A percentile compares a stretch with the other conserved stretches of the same genome.
phyloP scores from a whole-genome alignment of 495 filamentous ascomycete species.

The Trichodelitschia bisporula region DNA sequence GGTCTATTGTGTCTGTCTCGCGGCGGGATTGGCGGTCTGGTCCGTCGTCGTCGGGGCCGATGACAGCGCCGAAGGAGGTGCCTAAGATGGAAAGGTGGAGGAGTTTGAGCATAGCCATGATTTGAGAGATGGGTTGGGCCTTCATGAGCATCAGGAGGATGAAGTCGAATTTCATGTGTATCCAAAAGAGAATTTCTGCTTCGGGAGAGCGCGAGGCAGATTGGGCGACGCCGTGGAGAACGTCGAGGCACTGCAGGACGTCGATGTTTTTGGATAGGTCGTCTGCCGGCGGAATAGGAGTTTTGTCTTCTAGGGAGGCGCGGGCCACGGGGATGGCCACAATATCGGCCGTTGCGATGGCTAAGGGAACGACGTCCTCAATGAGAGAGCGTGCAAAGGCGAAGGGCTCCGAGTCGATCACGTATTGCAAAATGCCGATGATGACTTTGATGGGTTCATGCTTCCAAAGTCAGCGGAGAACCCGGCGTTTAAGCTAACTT shows the following conservation, averaged over 20 bases:
- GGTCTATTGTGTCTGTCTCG: slow-evolving; percentile 35
- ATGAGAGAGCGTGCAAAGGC: too few relatives aligned
- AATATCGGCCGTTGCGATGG: not conserved
- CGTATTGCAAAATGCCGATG: too few relatives aligned
- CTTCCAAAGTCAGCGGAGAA: too few relatives aligned
- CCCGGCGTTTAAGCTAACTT: too few relatives aligned
- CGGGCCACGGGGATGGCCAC: slow-evolving; percentile 1
- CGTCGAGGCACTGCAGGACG: not conserved
- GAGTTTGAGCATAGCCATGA: slow-evolving; percentile 30
- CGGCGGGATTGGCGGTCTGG: slow-evolving; percentile 23
- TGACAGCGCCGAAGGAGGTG: slow-evolving; percentile 34
- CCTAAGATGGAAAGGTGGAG: slow-evolving; percentile 32
- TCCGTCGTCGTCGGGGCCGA: slow-evolving; percentile 1
- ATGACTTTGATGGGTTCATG: too few relatives aligned
- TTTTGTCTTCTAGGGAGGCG: not conserved
- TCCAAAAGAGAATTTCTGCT: slow-evolving; percentile 29
- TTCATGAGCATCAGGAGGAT: slow-evolving; percentile 34
- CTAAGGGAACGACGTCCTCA: not conserved
- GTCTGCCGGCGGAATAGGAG: too few relatives aligned
- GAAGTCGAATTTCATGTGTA: slow-evolving; percentile 32
- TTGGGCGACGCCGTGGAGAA: not conserved
- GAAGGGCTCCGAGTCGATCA: too few relatives aligned
- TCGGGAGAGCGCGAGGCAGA: not conserved
- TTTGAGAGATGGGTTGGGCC: slow-evolving; percentile 24
- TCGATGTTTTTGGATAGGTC: not conserved